These are phyloP conservation scores for Boletus rubescentipes DNA, from an alignment of 768 basidiomycete species.

Conservation along the genomic window DNA sequence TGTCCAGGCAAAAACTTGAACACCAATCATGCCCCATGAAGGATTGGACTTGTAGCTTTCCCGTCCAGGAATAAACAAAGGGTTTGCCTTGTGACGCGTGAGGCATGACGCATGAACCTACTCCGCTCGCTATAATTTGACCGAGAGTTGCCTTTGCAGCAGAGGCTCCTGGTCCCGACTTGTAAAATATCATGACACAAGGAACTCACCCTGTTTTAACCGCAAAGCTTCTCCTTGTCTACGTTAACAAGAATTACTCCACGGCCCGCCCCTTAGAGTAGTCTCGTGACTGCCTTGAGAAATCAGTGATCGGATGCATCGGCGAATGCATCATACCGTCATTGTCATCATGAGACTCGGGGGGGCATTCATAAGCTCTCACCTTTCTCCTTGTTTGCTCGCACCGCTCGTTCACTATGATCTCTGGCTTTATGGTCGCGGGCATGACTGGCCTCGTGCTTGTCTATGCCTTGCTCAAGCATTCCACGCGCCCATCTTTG, in stretches of 20 bases:
- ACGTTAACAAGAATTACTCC: too few species aligned
- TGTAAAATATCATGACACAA: slow-evolving; percentile 4
- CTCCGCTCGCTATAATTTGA: background rate
- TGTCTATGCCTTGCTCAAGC: background rate
- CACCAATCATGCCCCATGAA: background rate
- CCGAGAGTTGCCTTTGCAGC: background rate
- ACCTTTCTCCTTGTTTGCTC: background rate
- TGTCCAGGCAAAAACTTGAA: background rate
- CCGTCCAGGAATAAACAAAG: background rate
- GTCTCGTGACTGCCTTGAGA: background rate
- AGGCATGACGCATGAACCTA: background rate
- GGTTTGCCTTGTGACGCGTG: too few species aligned
- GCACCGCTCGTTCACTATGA: slow-evolving; percentile 10
- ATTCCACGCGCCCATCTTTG: slow-evolving; percentile 6
- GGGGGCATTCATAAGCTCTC: slow-evolving; percentile 1
- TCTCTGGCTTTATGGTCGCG: background rate
- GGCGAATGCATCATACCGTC: background rate
- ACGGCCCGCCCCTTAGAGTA: background rate
- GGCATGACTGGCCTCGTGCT: slow-evolving; percentile 10
- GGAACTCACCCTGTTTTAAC: background rate
- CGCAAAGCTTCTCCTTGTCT: background rate
- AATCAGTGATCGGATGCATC: background rate
- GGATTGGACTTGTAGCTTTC: background rate
- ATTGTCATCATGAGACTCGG: slow-evolving; percentile 5
- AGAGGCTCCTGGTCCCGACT: background rate